A percentile compares a stretch with the other conserved stretches of the same genome.
phyloP scores from a whole-genome alignment of 345 rosid species.

The Combretum micranthum region DNA sequence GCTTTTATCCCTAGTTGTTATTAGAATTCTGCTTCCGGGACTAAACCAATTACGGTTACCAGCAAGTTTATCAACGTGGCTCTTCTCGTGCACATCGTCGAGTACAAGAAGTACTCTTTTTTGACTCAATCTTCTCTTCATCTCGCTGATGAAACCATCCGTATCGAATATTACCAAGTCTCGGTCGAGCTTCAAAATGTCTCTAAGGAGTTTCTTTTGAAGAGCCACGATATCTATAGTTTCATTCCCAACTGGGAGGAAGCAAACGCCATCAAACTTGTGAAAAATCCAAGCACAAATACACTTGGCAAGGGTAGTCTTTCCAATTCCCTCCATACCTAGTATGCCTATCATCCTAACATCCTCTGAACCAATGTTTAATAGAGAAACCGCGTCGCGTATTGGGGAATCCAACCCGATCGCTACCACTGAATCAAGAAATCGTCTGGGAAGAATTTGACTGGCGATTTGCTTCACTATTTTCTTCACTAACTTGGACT shows the following conservation, averaged over 20 bases:
- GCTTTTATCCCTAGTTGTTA: slow-evolving; percentile 6
- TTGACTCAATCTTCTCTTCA: background rate
- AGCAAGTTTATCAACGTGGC: background rate
- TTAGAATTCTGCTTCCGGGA: slow-evolving; percentile 1
- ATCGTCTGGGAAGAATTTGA: background rate
- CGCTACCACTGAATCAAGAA: background rate
- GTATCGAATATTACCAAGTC: background rate
- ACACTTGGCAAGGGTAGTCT: too few species aligned
- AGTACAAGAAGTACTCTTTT: slow-evolving; percentile 5
- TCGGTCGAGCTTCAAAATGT: background rate
- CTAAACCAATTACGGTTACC: background rate
- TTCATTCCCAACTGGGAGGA: too few species aligned
- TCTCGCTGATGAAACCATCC: background rate
- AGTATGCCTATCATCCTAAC: slow-evolving; percentile 3
- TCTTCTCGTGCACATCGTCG: slow-evolving; percentile 2
- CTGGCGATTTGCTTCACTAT: background rate
- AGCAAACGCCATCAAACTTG: too few species aligned
- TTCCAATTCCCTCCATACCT: too few species aligned
- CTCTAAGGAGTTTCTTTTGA: too few species aligned
- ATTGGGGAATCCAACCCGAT: slow-evolving; percentile 2
- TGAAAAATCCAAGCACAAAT: too few species aligned
- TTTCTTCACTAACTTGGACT: background rate
- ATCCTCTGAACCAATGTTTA: background rate
- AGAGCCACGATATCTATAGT: too few species aligned
- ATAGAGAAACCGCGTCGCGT: background rate